Evolutionary conservation across 139 green algal genomes (phyloP).

Genomic region (Yamagishiella unicocca): DNA sequence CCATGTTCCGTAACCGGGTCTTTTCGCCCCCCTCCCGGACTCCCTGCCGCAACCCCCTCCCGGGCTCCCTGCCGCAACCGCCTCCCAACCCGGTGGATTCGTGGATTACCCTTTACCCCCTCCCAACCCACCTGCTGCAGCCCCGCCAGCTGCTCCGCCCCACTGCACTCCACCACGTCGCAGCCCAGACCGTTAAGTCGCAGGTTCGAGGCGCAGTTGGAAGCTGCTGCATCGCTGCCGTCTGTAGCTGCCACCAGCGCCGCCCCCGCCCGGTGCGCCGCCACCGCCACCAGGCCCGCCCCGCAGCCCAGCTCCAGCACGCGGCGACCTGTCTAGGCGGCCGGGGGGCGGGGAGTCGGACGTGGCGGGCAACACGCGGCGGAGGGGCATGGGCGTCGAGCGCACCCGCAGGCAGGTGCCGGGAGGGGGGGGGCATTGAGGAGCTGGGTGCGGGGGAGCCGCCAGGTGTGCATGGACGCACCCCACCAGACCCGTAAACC

Average conservation of each 20-base stretch:
- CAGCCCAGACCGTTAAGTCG: constrained; percentile 59
- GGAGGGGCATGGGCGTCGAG: not conserved
- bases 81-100: too few species aligned
- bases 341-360: not conserved
- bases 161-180: not conserved
- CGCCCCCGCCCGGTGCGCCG: constrained; percentile 50
- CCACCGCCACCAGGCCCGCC: constrained; percentile 68
- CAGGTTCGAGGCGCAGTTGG: constrained; percentile 81
- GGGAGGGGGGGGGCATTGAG: too few species aligned
- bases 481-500: too few species aligned
- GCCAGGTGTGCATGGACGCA: too few species aligned
- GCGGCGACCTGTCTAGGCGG: constrained; percentile 52
- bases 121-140: not conserved
- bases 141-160: not conserved
- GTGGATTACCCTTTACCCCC: too few species aligned
- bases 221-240: constrained; percentile 67
- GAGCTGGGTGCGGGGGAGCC: not conserved
- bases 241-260: constrained; percentile 71
- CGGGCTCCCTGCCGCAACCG: too few species aligned
- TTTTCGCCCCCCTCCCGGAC: not conserved
- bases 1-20: not conserved
- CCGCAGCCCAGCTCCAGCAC: constrained; percentile 85
- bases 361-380: not conserved
- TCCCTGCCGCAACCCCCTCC: not conserved
- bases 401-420: not conserved